Conservation (phyloP, 208 protist species). For the Acanthamoeba castellanii region DNA sequence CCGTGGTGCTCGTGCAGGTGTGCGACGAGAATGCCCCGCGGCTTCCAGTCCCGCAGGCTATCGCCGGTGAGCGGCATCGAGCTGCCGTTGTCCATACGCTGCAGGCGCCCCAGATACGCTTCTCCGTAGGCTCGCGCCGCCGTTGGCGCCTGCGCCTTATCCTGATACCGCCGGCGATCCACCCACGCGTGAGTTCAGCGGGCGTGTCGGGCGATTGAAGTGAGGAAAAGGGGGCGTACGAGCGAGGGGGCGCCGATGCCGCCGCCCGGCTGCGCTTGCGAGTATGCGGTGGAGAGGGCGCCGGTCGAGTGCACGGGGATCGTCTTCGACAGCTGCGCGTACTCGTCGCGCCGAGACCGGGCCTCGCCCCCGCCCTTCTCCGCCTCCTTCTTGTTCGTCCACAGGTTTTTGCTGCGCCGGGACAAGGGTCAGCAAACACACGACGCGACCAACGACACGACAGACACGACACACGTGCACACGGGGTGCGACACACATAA, state of each 20-base stretch:
- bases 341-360: constrained; percentile 19
- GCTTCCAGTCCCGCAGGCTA: constrained; percentile 65
- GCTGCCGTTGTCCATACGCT: constrained; percentile 24
- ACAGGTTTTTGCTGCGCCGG: constrained; percentile 7
- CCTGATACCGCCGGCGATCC: neutral
- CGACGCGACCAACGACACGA: too few species aligned
- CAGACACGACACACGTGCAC: too few species aligned
- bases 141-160: neutral
- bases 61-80: constrained; percentile 41
- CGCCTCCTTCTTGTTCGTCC: constrained; percentile 27
- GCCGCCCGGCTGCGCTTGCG: neutral
- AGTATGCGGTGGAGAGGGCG: neutral
- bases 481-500: too few species aligned
- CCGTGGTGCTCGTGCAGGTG: constrained; percentile 83
- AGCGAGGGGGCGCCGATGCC: neutral
- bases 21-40: constrained; percentile 79
- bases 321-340: constrained; percentile 11
- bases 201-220: too few species aligned
- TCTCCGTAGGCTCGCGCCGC: neutral
- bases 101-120: neutral
- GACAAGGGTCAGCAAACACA: too few species aligned
- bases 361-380: neutral
- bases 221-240: neutral
- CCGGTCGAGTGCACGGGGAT: neutral
- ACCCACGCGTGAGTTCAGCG: too few species aligned